Percentiles rank a stretch among this genome's conserved stretches.
Evolutionary conservation across 2,329 filamentous ascomycete species (phyloP).

Genomic region (Stachybotrys echinatus): DNA sequence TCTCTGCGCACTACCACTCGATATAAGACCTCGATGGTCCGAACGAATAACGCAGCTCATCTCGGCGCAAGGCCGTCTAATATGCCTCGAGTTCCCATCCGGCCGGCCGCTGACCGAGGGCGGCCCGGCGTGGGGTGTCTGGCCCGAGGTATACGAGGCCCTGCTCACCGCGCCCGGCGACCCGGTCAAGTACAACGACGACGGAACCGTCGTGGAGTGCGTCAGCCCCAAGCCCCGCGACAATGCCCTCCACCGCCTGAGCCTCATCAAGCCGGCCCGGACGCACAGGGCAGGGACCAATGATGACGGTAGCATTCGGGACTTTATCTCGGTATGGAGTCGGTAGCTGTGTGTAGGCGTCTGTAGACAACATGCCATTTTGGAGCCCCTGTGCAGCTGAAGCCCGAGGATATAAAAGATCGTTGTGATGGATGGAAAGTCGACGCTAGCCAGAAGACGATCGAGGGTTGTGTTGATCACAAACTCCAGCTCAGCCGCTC

Average conservation of each 20-base stretch:
- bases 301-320: slow-evolving; percentile 39
- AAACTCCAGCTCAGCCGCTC: slow-evolving; percentile 14
- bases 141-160: slow-evolving; percentile 64
- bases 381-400: no score
- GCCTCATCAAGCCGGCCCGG: slow-evolving; percentile 43
- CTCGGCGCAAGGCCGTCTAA: slow-evolving; percentile 40
- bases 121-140: slow-evolving; percentile 70
- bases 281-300: slow-evolving; percentile 43
- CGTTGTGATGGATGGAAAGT: no score
- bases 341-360: slow-evolving; percentile 15
- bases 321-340: slow-evolving; percentile 52
- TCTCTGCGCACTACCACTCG: slow-evolving; percentile 54
- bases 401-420: no score
- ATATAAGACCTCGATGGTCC: slow-evolving; percentile 48
- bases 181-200: slow-evolving; percentile 52
- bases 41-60: slow-evolving; percentile 46
- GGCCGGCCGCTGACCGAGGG: slow-evolving; percentile 58
- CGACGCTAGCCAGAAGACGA: no score
- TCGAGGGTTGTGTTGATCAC: no score
- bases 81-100: slow-evolving; percentile 74
- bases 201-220: slow-evolving; percentile 36
- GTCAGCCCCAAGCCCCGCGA: slow-evolving; percentile 30
- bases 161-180: slow-evolving; percentile 67
- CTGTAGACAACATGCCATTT: neutral
- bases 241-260: slow-evolving; percentile 36